These are phyloP conservation scores for Globisporangium okanoganense DNA, from an alignment of 352 stramenopile genomes.

Conservation along the genomic window DNA sequence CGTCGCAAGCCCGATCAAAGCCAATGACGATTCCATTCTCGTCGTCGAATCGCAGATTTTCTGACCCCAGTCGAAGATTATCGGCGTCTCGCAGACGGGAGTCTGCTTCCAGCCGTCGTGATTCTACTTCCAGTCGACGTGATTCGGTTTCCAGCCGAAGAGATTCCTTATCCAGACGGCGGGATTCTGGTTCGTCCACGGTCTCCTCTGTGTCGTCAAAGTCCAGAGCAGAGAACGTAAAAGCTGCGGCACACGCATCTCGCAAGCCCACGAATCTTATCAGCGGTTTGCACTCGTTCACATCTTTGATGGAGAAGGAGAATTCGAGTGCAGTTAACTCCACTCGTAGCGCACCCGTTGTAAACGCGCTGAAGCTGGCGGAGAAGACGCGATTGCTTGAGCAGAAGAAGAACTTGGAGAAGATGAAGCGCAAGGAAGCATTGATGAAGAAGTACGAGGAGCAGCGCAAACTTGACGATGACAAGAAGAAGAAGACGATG, in stretches of 20 bases:
- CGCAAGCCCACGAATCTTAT: conserved; percentile 62
- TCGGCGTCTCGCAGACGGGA: conserved; percentile 2
- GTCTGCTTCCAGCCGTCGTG: conserved; percentile 8
- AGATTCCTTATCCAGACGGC: conserved; percentile 11
- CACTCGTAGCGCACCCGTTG: conserved; percentile 39
- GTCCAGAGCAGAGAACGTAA: conserved; percentile 18
- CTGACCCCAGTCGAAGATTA: conserved; percentile 9
- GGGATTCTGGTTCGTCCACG: conserved; percentile 50
- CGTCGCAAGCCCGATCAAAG: conserved; percentile 5
- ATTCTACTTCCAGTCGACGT: conserved; percentile 7
- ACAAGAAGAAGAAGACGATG: conserved; percentile 56
- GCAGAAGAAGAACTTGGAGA: conserved; percentile 65
- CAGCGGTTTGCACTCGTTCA: conserved; percentile 72
- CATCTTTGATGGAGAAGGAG: conserved; percentile 61
- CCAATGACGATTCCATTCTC: conserved; percentile 9
- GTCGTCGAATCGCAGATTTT: conserved; percentile 12
- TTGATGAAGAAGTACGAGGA: conserved; percentile 72
- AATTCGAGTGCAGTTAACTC: conserved; percentile 21
- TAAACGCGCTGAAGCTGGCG: conserved; percentile 70
- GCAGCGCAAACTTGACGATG: conserved; percentile 55
- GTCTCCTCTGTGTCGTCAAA: conserved; percentile 50
- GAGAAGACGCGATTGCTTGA: conserved; percentile 62
- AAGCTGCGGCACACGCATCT: neutral
- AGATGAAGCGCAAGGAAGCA: conserved; percentile 55
- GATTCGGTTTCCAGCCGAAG: conserved; percentile 8